phyloP scores from a whole-genome alignment of 139 green algal genomes.

The Penium margaritaceum region DNA sequence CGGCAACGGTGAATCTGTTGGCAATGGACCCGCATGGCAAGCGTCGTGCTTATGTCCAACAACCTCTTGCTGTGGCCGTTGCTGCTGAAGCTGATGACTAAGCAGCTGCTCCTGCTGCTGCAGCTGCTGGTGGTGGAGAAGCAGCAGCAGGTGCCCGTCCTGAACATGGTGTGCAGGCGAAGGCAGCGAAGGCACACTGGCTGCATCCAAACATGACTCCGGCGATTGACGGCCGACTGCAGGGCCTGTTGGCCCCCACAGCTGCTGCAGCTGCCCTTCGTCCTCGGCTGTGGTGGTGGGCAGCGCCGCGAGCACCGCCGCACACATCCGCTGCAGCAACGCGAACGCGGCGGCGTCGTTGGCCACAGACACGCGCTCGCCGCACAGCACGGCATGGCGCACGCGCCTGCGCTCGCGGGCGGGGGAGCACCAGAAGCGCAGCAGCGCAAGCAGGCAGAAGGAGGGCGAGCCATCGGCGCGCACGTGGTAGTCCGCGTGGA shows the following conservation, averaged over 20 bases:
- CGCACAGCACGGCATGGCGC: constrained; percentile 5
- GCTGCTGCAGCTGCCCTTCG: not conserved
- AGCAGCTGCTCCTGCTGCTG: too few relatives aligned
- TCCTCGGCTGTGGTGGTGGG: constrained; percentile 15
- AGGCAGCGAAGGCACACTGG: not conserved
- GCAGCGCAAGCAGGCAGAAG: constrained; percentile 11
- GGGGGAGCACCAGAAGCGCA: not conserved
- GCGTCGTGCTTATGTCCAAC: too few relatives aligned
- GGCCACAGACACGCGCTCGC: not conserved
- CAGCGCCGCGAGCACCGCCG: not conserved
- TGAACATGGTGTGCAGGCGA: not conserved
- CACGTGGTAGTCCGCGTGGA: not conserved
- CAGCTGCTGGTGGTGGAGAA: too few relatives aligned
- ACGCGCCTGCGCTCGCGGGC: constrained; percentile 1
- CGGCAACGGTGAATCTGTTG: too few relatives aligned
- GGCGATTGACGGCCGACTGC: too few relatives aligned
- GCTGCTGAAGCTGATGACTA: too few relatives aligned
- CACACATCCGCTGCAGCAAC: constrained; percentile 12
- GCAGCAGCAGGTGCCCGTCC: not conserved
- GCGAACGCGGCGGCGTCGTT: constrained; percentile 12
- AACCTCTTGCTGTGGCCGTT: too few relatives aligned
- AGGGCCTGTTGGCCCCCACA: too few relatives aligned
- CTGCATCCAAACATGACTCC: too few relatives aligned
- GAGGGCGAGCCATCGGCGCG: constrained; percentile 15
- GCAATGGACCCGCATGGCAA: too few relatives aligned